These are phyloP conservation scores for Calonectria pseudoturangicola DNA, from an alignment of 2,329 filamentous ascomycete genomes.

Conservation along the genomic window DNA sequence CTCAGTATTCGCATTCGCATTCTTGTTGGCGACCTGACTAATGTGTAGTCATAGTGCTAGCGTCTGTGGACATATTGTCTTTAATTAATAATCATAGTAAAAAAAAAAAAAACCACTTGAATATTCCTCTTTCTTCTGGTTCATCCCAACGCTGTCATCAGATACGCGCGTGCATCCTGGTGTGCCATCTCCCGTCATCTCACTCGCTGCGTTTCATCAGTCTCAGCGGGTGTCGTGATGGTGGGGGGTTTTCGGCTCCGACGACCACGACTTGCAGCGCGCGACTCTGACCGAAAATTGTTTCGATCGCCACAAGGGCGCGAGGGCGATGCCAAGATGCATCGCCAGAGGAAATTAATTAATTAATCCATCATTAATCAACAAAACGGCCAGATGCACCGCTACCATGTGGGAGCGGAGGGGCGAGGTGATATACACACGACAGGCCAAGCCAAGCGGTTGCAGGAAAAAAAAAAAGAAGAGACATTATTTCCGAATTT, in stretches of 20 bases:
- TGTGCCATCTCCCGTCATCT: background rate
- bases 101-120: background rate
- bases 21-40: constrained; percentile 9
- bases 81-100: background rate
- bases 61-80: background rate
- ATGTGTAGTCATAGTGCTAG: background rate
- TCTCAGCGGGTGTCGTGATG: background rate
- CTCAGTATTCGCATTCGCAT: constrained; percentile 25
- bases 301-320: constrained; percentile 17
- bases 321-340: background rate
- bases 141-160: background rate
- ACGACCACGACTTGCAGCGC: background rate
- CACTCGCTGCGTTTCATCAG: background rate
- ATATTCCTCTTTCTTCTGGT: background rate
- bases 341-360: constrained; percentile 7
- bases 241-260: constrained; percentile 14
- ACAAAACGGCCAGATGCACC: background rate
- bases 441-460: constrained; percentile 13
- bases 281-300: background rate
- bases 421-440: background rate
- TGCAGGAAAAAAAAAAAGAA: background rate
- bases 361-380: background rate
- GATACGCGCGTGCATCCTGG: background rate
- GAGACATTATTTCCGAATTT: background rate
- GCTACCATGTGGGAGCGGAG: background rate